phyloP scores from a whole-genome alignment of 2,329 filamentous ascomycete genomes.

The Polychaeton citri region DNA sequence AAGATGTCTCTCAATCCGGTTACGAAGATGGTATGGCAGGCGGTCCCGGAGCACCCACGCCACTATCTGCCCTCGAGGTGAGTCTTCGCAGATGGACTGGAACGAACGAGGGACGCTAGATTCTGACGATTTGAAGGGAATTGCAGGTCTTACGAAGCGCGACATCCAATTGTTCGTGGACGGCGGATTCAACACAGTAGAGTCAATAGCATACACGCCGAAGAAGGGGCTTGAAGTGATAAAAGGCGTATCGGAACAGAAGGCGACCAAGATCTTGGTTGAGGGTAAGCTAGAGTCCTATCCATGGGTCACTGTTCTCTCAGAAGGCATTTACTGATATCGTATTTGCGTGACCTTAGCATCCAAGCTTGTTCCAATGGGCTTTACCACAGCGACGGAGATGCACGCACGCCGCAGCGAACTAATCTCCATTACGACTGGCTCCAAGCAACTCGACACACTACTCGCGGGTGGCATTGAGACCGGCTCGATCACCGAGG shows the following conservation, averaged over 20 bases:
- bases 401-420: constrained; percentile 97
- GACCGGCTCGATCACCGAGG: constrained; percentile 93
- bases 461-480: constrained; percentile 88
- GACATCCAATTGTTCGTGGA: constrained; percentile 90
- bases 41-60: constrained; percentile 87
- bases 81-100: constrained; percentile 2
- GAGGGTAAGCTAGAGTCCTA: constrained; percentile 52
- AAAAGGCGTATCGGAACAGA: constrained; percentile 95
- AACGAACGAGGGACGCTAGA: constrained; percentile 6
- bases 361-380: constrained; percentile 94
- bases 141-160: constrained; percentile 80
- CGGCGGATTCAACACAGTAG: constrained; percentile 87
- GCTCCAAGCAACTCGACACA: constrained; percentile 94
- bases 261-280: constrained; percentile 77
- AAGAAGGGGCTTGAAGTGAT: constrained; percentile 77
- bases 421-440: constrained; percentile 94
- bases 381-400: constrained; percentile 95
- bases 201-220: constrained; percentile 85
- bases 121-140: constrained; percentile 55
- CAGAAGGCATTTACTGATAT: constrained; percentile 3
- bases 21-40: constrained; percentile 62
- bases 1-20: constrained; percentile 51
- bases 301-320: constrained; percentile 1
- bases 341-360: constrained; percentile 39
- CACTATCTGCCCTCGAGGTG: constrained; percentile 76